Evolutionary conservation across 163 green algal species (phyloP).

Genomic region (Chlamydomonas reinhardtii): DNA sequence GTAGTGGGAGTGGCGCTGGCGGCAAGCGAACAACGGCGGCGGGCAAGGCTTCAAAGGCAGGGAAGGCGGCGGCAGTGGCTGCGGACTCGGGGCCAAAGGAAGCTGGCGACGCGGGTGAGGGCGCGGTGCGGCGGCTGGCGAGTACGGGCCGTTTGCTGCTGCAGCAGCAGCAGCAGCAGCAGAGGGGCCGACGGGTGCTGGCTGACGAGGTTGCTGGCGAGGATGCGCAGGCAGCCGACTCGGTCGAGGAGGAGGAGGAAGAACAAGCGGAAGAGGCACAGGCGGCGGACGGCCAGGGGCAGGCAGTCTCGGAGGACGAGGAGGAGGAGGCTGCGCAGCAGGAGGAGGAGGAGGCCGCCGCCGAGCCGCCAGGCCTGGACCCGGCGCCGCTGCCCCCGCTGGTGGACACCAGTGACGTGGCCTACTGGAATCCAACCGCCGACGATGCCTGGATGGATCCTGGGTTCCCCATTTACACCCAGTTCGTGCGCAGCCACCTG

Average conservation of each 20-base stretch:
- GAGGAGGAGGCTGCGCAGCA: neutral
- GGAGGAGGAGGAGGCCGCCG: neutral
- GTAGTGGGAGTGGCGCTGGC: too few species aligned
- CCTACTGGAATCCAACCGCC: slow-evolving; percentile 7
- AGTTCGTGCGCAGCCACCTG: slow-evolving; percentile 6
- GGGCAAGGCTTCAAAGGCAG: too few species aligned
- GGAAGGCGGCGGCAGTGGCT: too few species aligned
- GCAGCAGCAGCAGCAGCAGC: too few species aligned
- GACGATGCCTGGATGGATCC: slow-evolving; percentile 40
- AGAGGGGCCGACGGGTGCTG: neutral
- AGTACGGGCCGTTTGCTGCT: too few species aligned
- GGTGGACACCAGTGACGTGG: neutral
- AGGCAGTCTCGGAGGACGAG: neutral
- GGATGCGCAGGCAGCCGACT: neutral
- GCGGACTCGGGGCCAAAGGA: too few species aligned
- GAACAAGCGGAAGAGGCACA: too few species aligned
- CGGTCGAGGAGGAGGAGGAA: neutral
- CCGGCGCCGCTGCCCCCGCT: neutral
- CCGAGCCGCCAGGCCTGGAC: neutral
- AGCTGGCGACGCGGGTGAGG: too few species aligned
- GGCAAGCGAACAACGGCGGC: too few species aligned
- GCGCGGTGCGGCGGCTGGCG: too few species aligned
- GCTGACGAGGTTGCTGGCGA: neutral
- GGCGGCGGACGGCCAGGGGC: neutral
- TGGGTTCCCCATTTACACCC: neutral